These are phyloP conservation scores for Tricholoma sp. DNA, from an alignment of 768 basidiomycete genomes.

Conservation along the genomic window DNA sequence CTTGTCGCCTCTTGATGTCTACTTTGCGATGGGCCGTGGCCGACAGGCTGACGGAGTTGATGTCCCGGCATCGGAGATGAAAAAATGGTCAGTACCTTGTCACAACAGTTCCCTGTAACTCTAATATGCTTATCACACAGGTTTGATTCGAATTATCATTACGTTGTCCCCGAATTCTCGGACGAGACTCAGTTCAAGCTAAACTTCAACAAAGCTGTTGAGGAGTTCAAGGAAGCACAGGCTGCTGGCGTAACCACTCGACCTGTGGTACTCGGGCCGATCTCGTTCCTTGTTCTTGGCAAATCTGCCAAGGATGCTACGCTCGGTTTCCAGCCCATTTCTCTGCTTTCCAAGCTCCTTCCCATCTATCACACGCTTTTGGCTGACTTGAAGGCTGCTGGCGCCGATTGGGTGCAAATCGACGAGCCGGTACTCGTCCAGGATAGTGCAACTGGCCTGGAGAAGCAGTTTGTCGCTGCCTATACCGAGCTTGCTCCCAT, in stretches of 20 bases:
- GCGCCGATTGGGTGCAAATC: conserved; percentile 92
- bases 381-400: conserved; percentile 85
- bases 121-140: conserved; percentile 35
- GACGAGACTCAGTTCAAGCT: conserved; percentile 91
- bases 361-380: conserved; percentile 91
- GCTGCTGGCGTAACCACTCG: conserved; percentile 84
- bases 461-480: conserved; percentile 72
- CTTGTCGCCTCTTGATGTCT: conserved; percentile 87
- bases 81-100: conserved; percentile 81
- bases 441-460: conserved; percentile 72
- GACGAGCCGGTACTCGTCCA: conserved; percentile 97
- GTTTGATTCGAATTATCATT: conserved; percentile 99
- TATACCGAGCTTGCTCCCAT: conserved; percentile 79
- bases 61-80: conserved; percentile 98
- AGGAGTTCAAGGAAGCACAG: conserved; percentile 94
- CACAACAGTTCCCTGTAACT: background rate
- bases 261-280: conserved; percentile 92
- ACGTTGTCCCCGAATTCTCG: conserved; percentile 94
- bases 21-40: conserved; percentile 99
- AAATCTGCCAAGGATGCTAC: conserved; percentile 85
- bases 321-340: conserved; percentile 84
- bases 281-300: conserved; percentile 92
- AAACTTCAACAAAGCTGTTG: conserved; percentile 91
- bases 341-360: conserved; percentile 82
- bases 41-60: conserved; percentile 93